phyloP scores from a whole-genome alignment of 306 rosid species.

The Malus asiatica region DNA sequence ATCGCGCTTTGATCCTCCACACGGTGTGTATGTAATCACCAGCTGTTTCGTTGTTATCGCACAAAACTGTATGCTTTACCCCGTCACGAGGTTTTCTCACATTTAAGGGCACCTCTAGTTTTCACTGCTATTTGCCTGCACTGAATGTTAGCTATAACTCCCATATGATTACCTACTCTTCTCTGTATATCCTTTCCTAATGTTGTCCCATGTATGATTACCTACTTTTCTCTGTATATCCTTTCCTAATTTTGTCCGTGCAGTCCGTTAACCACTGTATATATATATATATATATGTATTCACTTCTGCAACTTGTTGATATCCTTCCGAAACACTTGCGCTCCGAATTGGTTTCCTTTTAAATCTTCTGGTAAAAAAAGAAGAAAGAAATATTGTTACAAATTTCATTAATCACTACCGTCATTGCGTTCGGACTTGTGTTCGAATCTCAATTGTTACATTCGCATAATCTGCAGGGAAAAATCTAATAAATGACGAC shows the following conservation, averaged over 20 bases:
- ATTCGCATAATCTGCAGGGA: background rate
- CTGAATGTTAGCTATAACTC: background rate
- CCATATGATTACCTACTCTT: background rate
- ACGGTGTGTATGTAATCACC: conserved; percentile 1
- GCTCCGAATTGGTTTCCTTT: background rate
- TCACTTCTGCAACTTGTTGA: background rate
- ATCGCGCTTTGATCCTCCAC: too few relatives aligned
- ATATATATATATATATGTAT: background rate
- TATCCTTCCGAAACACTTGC: background rate
- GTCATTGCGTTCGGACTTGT: background rate
- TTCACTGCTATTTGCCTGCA: background rate
- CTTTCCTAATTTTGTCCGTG: background rate
- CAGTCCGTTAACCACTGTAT: background rate
- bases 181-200: background rate
- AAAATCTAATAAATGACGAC: conserved; percentile 36
- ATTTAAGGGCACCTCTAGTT: background rate
- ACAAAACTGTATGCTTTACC: background rate
- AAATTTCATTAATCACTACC: too few relatives aligned
- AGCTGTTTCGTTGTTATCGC: background rate
- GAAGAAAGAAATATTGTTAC: too few relatives aligned
- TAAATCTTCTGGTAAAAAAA: too few relatives aligned
- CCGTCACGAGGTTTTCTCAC: background rate
- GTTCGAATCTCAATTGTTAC: too few relatives aligned
- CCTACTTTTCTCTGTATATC: background rate
- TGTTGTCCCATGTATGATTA: too few relatives aligned